Evolutionary conservation across 192 early-diverging fungal genomes (phyloP), one percentile per base, ranked within the genome.

Genomic region (Jimgerdemannia lactiflua): DNA sequence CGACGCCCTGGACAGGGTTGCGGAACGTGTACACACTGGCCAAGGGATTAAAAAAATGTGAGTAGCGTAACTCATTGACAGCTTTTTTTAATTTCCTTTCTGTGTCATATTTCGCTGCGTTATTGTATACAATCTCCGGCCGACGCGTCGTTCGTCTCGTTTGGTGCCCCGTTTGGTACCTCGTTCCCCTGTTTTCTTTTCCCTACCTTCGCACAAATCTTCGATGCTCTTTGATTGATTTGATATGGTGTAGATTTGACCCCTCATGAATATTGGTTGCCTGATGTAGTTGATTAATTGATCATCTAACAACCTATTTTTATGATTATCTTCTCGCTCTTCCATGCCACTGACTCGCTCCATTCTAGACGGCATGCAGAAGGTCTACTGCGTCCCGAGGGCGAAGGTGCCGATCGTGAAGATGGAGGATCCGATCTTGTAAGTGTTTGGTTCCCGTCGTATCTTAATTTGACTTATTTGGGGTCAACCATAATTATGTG

Each of bases 381-480:
- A 89, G 43, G 87, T 94, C 29, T 87, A 87, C 44, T 94, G 92
- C 43, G 91, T 98, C 7, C 89, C 91, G 11, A 88, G 89, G 8
- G 97, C 97, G 11, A 94, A 94, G 66, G 97, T 99, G 4, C 96
- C 95, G 0, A 96, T 99, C 42, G 96, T 97, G 75, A 94, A 95
- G 76, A 86, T 95, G 44, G 93, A 91, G 87, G 97, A 99, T 78
- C 93, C 92, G 39, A 92, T 95, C 85, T 87, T 89, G 89, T 92
- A 91, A 80, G 88, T 85, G 14, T n/a, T 6, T 44, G 65, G 68
- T 63, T 44, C 43, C 54, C 70, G 39, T 67, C 72, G 10, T 39
- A 66, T 10, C 17, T 71, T 64, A 3, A 39, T 71, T 29, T 64
- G 42, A 19, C 19, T 67, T 14, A 41, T 43, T 39, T 42, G 70